Evolutionary conservation across 768 basidiomycete species (phyloP), one percentile per base, ranked within the genome.

Genomic region (Dendrothele bispora): DNA sequence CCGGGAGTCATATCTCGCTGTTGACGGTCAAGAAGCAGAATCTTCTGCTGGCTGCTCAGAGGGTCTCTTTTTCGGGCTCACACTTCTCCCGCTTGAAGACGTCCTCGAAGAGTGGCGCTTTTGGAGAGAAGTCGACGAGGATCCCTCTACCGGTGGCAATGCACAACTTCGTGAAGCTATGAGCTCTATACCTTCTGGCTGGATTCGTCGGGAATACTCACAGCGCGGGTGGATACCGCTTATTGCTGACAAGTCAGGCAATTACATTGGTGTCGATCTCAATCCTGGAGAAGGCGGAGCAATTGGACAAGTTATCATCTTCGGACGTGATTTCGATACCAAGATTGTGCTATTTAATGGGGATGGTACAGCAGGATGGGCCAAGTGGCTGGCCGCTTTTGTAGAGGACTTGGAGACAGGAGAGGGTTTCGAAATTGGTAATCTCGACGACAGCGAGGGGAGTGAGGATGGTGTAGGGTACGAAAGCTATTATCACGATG

Each of bases 291-390:
- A 86, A 60, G 68, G 70, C 39, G 94, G 93, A 36, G 69, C 78
- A 7, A 73, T 77, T 46, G 97, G 97, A 5, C 97, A 99, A 63
- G 95, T 98, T 39, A 97, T 99, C 49, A 86, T 98, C 40, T 99
- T 98, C 64, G 97, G 97, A n/a, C 82, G 97, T 42, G 97, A 98
- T 62, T 98, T 98, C 66, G 97, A 99, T 67, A 88, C 92, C 10
- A 99, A 99, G 63, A 91, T 97, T 29, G 95, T 98, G 34, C 73
- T 98, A 38, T 98, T 88, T 84, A 76, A 80, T 43, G 97, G 97
- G 7, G 93, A 98, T 48, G 93, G 94, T 7, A 77, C 80, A 14
- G 84, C 79, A 8, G 97, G 95, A 4, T 99, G 97, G 95, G 97
- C 91, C 28, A 83, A 84, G 59, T 99, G 94, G 92, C 69, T 98